Base-by-base conservation (phyloP, 1,284 basidiomycete genomes). In the Chalciporus sp. region DNA sequence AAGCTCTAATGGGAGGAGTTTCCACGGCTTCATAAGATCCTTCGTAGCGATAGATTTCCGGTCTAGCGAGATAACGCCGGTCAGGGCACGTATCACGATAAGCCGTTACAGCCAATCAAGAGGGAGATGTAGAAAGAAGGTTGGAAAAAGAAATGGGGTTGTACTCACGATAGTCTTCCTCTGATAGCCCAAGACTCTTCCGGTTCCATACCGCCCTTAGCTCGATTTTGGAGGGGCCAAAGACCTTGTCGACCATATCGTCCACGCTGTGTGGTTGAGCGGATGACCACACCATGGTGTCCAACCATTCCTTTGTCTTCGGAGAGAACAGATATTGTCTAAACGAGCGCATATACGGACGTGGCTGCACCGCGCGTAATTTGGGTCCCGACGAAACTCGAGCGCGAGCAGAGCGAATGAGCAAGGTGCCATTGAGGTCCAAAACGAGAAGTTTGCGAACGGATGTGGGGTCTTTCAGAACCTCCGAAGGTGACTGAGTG, bases 231-330 rank as follows among this genome's bases (percentile, higher is more conserved):
- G 73, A 60, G 5, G 71, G 61, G 3, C 73, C 79, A 66, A 88
- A 90, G 55, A 77, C 78, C 48, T 73, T 76, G 28, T 77, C 66
- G 0, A 88, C 85, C 88, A 91, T 90, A 59, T 84, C 82, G 0
- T 76, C 70, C 4, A 95, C 93, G 61, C 85, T 93, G 52, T 86
- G 81, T 0, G 89, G 87, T 66, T 92, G 87, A 1, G 92, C 92
- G 1, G 87, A 90, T 58, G 88, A 91, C 92, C 93, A 95, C 1
- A 95, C 82, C 83, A 94, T 90, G 6, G 87, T 84, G 56, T 93
- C 88, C 27, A 92, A 78, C 83, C 86, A 89, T 17, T 62, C 60
- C 35, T 69, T 72, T 20, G 84, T 88, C 27, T 73, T 60, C 0
- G 75, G 70, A 49, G 84, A 80, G 53, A 89, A 84, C 4, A 88